These are phyloP conservation scores for sweet orange (Citrus sinensis) DNA, from an alignment of 345 rosid genomes.

Conservation along the genomic window DNA sequence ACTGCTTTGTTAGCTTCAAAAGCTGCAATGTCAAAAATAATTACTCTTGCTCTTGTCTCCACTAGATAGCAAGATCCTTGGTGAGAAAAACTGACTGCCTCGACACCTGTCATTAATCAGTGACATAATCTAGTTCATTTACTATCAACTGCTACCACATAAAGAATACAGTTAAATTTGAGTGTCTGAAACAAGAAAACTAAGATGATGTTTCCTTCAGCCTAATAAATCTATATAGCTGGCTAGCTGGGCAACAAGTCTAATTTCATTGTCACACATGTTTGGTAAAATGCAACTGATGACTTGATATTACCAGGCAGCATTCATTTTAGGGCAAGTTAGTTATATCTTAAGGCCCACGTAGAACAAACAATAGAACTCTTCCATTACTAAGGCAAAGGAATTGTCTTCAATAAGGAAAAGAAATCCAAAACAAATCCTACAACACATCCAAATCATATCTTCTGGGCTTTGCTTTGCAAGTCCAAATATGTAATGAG, in stretches of 20 bases:
- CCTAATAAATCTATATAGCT: neutral
- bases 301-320: neutral
- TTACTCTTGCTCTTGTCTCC: constrained; percentile 76
- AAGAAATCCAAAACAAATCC: neutral
- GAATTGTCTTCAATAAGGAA: neutral
- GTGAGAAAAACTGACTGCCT: constrained; percentile 43
- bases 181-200: neutral
- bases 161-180: neutral
- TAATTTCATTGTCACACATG: neutral
- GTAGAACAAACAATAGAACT: neutral
- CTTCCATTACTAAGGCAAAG: neutral
- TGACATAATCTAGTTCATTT: neutral
- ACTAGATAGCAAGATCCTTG: constrained; percentile 59
- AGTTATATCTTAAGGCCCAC: too few species aligned
- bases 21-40: constrained; percentile 55
- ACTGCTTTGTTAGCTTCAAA: constrained; percentile 46
- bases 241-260: neutral
- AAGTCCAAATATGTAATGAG: neutral
- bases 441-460: neutral
- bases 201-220: neutral
- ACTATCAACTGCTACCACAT: neutral
- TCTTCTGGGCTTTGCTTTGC: neutral
- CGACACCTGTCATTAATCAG: constrained; percentile 35
- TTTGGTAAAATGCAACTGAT: neutral
- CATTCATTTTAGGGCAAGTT: neutral